Percentiles rank a stretch among this genome's conserved stretches.
phyloP scores from a whole-genome alignment of 2,329 filamentous ascomycete genomes.

The Hypoxylon sp. region DNA sequence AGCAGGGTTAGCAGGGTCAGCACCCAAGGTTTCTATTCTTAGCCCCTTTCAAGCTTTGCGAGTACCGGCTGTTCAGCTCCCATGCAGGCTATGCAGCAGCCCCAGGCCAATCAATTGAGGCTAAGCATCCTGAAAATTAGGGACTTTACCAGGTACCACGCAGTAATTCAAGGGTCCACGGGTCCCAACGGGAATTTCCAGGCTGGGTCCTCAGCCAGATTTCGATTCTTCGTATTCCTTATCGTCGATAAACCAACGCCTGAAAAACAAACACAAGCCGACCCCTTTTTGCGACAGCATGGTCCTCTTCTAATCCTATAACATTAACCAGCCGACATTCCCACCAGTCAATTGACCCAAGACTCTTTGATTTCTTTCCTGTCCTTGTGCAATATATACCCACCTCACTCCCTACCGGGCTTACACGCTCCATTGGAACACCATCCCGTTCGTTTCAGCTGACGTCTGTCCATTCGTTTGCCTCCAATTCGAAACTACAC shows the following conservation, averaged over 20 bases:
- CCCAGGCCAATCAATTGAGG: slow-evolving; percentile 40
- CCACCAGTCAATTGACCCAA: not conserved
- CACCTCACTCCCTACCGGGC: not conserved
- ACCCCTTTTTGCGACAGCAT: slow-evolving; percentile 2
- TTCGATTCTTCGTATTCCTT: slow-evolving; percentile 42
- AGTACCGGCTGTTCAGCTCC: slow-evolving; percentile 43
- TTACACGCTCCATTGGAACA: slow-evolving; percentile 2
- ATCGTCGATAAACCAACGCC: slow-evolving; percentile 26
- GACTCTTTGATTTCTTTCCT: not conserved
- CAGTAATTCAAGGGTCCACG: slow-evolving; percentile 16
- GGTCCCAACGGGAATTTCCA: slow-evolving; percentile 27
- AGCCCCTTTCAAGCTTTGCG: slow-evolving; percentile 36
- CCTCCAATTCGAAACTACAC: not conserved
- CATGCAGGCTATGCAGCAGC: slow-evolving; percentile 37
- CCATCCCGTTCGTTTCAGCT: slow-evolving; percentile 6
- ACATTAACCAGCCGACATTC: not conserved
- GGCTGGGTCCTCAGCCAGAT: slow-evolving; percentile 25
- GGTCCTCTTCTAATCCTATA: slow-evolving; percentile 3
- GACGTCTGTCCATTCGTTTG: slow-evolving; percentile 2
- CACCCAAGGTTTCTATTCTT: slow-evolving; percentile 42
- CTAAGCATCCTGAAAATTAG: slow-evolving; percentile 34
- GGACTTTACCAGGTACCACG: slow-evolving; percentile 12
- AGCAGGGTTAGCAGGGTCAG: not conserved
- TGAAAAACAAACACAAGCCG: slow-evolving; percentile 9
- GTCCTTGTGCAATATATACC: not conserved